A percentile compares a stretch with the other conserved stretches of the same genome.
phyloP scores from a whole-genome alignment of 164 flowering plant genomes.

The Chimonanthus salicifolius region DNA sequence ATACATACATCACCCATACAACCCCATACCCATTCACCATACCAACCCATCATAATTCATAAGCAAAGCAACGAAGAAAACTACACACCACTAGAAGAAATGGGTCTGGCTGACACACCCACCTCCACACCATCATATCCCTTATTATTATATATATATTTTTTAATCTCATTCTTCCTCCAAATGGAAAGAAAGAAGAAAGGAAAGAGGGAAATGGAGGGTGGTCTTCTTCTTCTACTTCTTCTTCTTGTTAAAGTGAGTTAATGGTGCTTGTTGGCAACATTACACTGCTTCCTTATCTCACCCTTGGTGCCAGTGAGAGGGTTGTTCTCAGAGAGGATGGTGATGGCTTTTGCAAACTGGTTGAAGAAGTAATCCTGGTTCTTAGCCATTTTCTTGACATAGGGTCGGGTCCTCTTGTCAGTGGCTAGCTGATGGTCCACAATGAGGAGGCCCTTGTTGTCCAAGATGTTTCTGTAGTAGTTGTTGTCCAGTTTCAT shows the following conservation, averaged over 20 bases:
- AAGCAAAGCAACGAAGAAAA: constrained; percentile 1
- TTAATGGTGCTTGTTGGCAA: constrained; percentile 64
- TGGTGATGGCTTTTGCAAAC: constrained; percentile 67
- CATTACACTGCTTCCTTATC: constrained; percentile 81
- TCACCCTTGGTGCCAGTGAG: constrained; percentile 90
- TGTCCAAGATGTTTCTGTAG: constrained; percentile 91
- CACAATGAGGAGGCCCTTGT: constrained; percentile 80
- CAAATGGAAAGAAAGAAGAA: background rate
- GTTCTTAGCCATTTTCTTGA: constrained; percentile 93
- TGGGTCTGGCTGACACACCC: background rate
- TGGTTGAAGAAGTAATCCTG: constrained; percentile 81
- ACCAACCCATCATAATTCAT: constrained; percentile 5
- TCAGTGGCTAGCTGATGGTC: constrained; percentile 84
- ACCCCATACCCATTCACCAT: constrained; percentile 1
- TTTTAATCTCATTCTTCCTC: background rate
- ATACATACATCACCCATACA: constrained; percentile 19
- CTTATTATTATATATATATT: constrained; percentile 2
- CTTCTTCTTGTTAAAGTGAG: background rate
- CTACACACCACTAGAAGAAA: background rate
- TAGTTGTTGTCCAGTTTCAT: constrained; percentile 93
- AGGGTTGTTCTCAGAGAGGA: constrained; percentile 92
- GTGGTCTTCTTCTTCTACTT: background rate
- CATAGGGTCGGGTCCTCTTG: constrained; percentile 73
- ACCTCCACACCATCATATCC: constrained; percentile 1
- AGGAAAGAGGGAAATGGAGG: background rate